Evolutionary conservation across 2,329 filamentous ascomycete genomes (phyloP).

Genomic region (Colletotrichum sidae): DNA sequence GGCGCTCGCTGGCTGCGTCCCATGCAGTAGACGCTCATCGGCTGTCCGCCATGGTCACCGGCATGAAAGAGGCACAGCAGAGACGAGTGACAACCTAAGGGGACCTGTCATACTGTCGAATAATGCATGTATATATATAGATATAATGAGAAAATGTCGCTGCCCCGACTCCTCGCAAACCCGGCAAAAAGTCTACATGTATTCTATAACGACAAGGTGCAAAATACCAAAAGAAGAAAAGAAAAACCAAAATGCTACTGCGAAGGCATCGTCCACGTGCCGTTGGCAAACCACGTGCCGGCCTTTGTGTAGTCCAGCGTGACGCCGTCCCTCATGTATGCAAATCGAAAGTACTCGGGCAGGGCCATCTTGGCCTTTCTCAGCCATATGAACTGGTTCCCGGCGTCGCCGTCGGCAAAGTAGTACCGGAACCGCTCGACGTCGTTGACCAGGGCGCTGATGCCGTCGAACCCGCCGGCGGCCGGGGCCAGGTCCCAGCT

Average conservation of each 20-base stretch:
- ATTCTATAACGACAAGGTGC: not conserved
- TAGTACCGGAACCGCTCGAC: slow-evolving; percentile 84
- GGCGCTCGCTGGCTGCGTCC: no score
- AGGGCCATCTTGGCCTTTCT: slow-evolving; percentile 24
- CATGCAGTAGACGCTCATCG: no score
- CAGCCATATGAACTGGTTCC: slow-evolving; percentile 26
- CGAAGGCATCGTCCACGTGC: slow-evolving; percentile 24
- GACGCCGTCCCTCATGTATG: slow-evolving; percentile 30
- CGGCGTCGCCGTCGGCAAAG: slow-evolving; percentile 62
- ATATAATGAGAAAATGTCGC: no score
- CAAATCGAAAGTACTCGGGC: slow-evolving; percentile 34
- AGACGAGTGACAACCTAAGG: no score
- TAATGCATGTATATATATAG: no score
- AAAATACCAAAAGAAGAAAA: no score
- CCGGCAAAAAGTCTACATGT: slow-evolving; percentile 1
- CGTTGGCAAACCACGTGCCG: slow-evolving; percentile 33
- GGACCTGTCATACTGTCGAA: no score
- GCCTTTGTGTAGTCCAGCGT: slow-evolving; percentile 30
- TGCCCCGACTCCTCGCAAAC: not conserved
- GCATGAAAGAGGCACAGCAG: no score
- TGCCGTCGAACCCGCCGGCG: slow-evolving; percentile 72
- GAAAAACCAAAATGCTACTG: not conserved
- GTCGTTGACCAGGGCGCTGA: slow-evolving; percentile 86
- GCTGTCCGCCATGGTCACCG: no score
- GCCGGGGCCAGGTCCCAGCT: slow-evolving; percentile 56